Percentiles rank a stretch among this genome's conserved stretches.
phyloP scores from a whole-genome alignment of 108 stramenopile species.

The Pseudonitzschia multiseries region DNA sequence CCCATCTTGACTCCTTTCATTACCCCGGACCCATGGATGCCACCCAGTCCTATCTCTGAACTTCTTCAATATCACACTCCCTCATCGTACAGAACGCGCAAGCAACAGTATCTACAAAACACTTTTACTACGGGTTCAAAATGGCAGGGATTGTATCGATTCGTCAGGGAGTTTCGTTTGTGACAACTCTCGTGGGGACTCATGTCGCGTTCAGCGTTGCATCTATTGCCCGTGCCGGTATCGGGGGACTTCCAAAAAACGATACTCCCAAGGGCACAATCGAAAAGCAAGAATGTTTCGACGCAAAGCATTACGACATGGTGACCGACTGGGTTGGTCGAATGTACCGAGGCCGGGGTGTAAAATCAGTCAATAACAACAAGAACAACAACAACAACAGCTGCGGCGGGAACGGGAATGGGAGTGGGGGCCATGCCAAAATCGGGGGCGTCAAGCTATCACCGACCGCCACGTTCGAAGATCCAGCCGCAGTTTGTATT shows the following conservation, averaged over 20 bases:
- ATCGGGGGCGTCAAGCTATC: constrained; percentile 12
- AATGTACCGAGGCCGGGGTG: constrained; percentile 25
- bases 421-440: too few relatives aligned
- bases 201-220: background rate
- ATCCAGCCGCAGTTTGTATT: constrained; percentile 25
- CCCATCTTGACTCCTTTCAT: too few relatives aligned
- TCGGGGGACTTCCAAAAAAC: background rate
- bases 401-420: too few relatives aligned
- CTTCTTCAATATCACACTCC: too few relatives aligned
- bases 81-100: too few relatives aligned
- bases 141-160: background rate
- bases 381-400: too few relatives aligned
- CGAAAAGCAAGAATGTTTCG: constrained; percentile 20
- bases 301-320: constrained; percentile 29
- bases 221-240: constrained; percentile 13
- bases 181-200: constrained; percentile 7
- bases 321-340: constrained; percentile 21
- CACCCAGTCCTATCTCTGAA: too few relatives aligned
- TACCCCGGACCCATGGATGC: too few relatives aligned
- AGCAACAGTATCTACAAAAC: too few relatives aligned
- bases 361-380: background rate
- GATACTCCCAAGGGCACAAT: background rate
- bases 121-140: too few relatives aligned
- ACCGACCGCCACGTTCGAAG: constrained; percentile 18
- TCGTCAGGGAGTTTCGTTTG: background rate